Conservation (phyloP, 2,329 filamentous ascomycete species). For the Botrytis elliptica region DNA sequence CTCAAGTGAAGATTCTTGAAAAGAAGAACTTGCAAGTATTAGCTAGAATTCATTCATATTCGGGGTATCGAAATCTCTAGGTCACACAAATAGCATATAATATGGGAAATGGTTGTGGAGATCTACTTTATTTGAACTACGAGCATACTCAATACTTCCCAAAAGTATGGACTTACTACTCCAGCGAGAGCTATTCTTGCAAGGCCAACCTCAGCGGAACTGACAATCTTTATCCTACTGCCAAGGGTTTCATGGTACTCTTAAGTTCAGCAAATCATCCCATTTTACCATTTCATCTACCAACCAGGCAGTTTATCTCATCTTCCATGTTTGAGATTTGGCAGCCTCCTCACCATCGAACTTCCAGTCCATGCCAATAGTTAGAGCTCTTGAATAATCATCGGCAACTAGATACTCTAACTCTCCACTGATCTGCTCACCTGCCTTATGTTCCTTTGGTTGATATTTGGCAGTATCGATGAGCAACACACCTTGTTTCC, state of each 20-base stretch:
- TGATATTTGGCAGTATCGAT: constrained; percentile 55
- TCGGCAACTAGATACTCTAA: constrained; percentile 69
- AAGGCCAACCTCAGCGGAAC: background rate
- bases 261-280: background rate
- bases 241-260: background rate
- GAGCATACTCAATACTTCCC: background rate
- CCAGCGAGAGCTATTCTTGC: background rate
- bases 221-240: background rate
- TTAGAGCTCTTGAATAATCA: constrained; percentile 67
- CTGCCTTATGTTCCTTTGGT: constrained; percentile 49
- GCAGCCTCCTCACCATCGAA: constrained; percentile 33
- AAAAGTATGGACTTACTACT: background rate
- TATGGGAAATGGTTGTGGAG: background rate
- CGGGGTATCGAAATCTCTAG: background rate
- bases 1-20: background rate
- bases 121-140: background rate
- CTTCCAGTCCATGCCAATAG: constrained; percentile 63
- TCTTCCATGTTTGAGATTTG: constrained; percentile 37
- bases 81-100: background rate
- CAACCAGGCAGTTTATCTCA: constrained; percentile 31
- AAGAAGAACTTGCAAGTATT: background rate
- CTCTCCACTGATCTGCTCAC: constrained; percentile 61
- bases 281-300: background rate
- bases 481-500: constrained; percentile 80
- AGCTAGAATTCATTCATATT: background rate